Conservation (phyloP, 2,329 filamentous ascomycete species). For the Fusarium staphyleae region DNA sequence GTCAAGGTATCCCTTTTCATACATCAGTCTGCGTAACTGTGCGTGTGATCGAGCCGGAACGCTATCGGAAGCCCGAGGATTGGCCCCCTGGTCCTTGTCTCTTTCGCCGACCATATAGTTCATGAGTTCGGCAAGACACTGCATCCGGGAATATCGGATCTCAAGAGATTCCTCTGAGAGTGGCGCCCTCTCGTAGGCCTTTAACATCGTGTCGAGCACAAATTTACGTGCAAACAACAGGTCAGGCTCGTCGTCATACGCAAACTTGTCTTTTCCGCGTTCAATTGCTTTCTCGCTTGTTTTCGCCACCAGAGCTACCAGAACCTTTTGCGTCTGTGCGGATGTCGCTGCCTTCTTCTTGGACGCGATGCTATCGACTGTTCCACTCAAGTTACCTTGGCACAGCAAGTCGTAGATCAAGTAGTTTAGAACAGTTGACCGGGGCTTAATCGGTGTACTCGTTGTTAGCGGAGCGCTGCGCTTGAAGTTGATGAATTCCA, state of each 20-base stretch:
- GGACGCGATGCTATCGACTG: slow-evolving; percentile 75
- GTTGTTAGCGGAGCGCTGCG: slow-evolving; percentile 84
- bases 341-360: slow-evolving; percentile 90
- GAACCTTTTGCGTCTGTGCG: slow-evolving; percentile 81
- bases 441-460: slow-evolving; percentile 90
- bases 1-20: slow-evolving; percentile 93
- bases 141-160: slow-evolving; percentile 83
- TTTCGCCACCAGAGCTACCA: slow-evolving; percentile 87
- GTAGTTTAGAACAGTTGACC: slow-evolving; percentile 92
- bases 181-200: slow-evolving; percentile 88
- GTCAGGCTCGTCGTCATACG: slow-evolving; percentile 79
- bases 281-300: slow-evolving; percentile 78
- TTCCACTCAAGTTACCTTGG: slow-evolving; percentile 66
- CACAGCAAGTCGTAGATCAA: slow-evolving; percentile 80
- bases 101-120: slow-evolving; percentile 87
- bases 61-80: slow-evolving; percentile 50
- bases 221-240: slow-evolving; percentile 93
- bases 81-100: slow-evolving; percentile 64
- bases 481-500: slow-evolving; percentile 99
- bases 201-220: slow-evolving; percentile 90
- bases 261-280: slow-evolving; percentile 63
- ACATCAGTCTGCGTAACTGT: slow-evolving; percentile 93
- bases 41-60: slow-evolving; percentile 68
- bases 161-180: slow-evolving; percentile 81
- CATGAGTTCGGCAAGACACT: slow-evolving; percentile 90